Percentiles rank a stretch among this genome's conserved stretches.
Evolutionary conservation across 2,329 filamentous ascomycete species (phyloP).

Genomic region (Diaporthe sp.): DNA sequence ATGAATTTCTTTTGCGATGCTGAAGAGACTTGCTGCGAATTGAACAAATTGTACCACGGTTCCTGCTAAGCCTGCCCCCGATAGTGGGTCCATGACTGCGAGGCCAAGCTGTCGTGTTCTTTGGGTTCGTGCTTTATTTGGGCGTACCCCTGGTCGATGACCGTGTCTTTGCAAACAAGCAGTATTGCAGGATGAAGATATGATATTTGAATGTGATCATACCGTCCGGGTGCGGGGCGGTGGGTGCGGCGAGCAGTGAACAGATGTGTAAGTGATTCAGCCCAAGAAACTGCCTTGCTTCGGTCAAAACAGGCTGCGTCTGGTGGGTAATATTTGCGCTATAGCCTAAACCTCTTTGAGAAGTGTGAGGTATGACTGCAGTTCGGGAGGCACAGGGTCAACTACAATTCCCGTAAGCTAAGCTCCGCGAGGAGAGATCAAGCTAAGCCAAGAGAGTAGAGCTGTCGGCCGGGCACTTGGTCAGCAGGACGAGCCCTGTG

Average conservation of each 20-base stretch:
- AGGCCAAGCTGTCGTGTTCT: no score
- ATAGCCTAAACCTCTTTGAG: background rate
- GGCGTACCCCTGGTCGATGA: no score
- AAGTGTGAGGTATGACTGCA: background rate
- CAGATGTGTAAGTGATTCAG: background rate
- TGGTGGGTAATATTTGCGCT: background rate
- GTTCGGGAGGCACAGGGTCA: background rate
- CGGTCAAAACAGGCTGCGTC: background rate
- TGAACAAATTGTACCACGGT: constrained; percentile 2
- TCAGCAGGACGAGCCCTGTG: background rate
- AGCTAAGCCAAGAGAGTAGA: background rate
- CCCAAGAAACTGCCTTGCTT: background rate
- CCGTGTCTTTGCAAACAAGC: background rate
- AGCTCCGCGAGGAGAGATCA: background rate
- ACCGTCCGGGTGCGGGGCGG: no score
- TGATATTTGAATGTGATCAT: background rate
- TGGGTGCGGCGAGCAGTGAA: background rate
- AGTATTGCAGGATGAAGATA: no score
- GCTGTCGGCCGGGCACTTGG: background rate
- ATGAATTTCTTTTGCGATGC: background rate
- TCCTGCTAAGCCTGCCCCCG: background rate
- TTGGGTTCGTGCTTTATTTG: background rate
- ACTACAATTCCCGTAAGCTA: background rate
- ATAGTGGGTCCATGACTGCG: background rate
- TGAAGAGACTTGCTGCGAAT: constrained; percentile 7